These are phyloP conservation scores for Colletotrichum musicola DNA, from an alignment of 2,329 filamentous ascomycete species.

Conservation along the genomic window DNA sequence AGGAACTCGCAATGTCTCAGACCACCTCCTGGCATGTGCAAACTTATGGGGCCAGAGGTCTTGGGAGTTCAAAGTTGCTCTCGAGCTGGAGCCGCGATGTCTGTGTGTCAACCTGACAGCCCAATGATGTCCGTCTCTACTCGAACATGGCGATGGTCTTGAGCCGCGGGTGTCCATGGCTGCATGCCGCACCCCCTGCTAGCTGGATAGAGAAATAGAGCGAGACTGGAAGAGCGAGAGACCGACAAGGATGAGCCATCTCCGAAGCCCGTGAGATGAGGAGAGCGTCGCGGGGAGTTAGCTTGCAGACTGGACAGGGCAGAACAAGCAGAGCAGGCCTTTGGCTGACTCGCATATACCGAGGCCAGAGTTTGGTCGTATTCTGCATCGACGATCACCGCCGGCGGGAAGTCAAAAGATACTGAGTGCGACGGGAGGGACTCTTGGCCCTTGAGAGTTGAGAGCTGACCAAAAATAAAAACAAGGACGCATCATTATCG, in stretches of 20 bases:
- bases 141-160: constrained; percentile 2
- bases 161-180: constrained; percentile 2
- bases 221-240: too few species aligned
- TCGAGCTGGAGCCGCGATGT: constrained; percentile 6
- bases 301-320: neutral
- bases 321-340: neutral
- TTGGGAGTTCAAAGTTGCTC: constrained; percentile 4
- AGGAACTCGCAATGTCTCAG: constrained; percentile 31
- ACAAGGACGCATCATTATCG: neutral
- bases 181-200: constrained; percentile 4
- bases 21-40: constrained; percentile 26
- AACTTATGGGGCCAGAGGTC: constrained; percentile 19
- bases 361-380: constrained; percentile 1
- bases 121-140: constrained; percentile 11
- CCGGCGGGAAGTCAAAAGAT: constrained; percentile 12
- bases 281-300: constrained; percentile 8
- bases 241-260: neutral
- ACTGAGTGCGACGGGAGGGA: neutral
- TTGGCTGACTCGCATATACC: constrained; percentile 22
- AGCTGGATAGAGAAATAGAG: neutral
- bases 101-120: neutral
- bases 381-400: constrained; percentile 21
- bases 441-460: neutral
- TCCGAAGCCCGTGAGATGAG: constrained; percentile 5
- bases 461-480: neutral